A percentile compares a stretch with the other conserved stretches of the same genome.
phyloP scores from a whole-genome alignment of 305 asterid genomes.

The Fraxinus greggii region DNA sequence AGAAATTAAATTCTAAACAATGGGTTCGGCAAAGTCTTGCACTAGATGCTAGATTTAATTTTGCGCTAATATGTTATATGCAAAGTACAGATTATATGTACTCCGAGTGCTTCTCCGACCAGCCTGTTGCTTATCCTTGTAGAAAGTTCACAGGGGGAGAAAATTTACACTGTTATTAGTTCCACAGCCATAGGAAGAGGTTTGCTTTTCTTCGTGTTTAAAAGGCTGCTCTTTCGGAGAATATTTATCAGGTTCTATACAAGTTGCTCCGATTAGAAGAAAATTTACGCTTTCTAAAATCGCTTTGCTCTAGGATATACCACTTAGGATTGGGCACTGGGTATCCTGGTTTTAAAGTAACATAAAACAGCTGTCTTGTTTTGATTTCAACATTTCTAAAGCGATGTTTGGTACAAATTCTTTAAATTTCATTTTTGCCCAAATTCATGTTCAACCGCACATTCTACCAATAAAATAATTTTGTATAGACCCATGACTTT shows the following conservation, averaged over 20 bases:
- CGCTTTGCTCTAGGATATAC: not conserved
- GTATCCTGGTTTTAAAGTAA: not conserved
- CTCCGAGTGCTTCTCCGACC: not conserved
- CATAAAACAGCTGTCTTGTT: not conserved
- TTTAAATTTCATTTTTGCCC: not conserved
- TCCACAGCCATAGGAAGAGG: not conserved
- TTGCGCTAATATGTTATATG: not conserved
- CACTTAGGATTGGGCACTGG: not conserved
- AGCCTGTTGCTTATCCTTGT: not conserved
- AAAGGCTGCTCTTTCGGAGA: not conserved
- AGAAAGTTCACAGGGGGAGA: not conserved
- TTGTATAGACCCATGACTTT: not conserved
- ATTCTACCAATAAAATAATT: not conserved
- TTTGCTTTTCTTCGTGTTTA: not conserved
- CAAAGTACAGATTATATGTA: not conserved
- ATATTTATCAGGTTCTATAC: not conserved
- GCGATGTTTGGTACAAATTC: not conserved
- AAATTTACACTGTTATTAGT: not conserved
- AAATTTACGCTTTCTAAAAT: not conserved
- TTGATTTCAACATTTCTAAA: constrained; percentile 2
- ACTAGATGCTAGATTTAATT: not conserved
- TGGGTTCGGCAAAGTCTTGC: not conserved
- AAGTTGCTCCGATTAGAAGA: not conserved
- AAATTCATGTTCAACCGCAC: not conserved
- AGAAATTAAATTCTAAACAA: not conserved